phyloP scores from a whole-genome alignment of 768 basidiomycete genomes.

The Mycena vitilis region DNA sequence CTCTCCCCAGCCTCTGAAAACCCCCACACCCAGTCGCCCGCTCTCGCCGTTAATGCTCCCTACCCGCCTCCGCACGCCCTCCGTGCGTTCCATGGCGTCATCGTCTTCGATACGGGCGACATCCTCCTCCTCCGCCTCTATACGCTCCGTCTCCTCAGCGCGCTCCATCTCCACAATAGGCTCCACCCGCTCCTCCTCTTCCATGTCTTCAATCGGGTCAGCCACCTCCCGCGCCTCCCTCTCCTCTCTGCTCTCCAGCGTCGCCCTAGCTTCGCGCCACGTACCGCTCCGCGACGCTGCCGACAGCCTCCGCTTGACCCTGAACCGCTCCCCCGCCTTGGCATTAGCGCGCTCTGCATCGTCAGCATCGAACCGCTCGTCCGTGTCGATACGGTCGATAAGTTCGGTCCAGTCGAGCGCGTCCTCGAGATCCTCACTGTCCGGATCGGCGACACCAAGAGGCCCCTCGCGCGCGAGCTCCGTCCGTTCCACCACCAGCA shows the following conservation, averaged over 20 bases:
- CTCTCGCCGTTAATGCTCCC: no score
- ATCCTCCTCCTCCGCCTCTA: slow-evolving; percentile 10
- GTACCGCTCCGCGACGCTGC: slow-evolving; percentile 25
- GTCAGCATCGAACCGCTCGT: not conserved
- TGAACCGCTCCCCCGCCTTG: not conserved
- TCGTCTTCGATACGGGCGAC: not conserved
- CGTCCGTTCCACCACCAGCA: slow-evolving; percentile 1
- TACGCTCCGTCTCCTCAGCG: not conserved
- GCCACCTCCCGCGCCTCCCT: not conserved
- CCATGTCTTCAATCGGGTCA: slow-evolving; percentile 14
- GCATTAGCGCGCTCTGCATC: slow-evolving; percentile 23
- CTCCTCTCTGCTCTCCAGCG: slow-evolving; percentile 17
- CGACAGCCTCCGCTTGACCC: slow-evolving; percentile 23
- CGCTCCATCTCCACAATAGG: slow-evolving; percentile 16
- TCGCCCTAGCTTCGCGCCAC: slow-evolving; percentile 28
- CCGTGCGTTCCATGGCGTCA: slow-evolving; percentile 15
- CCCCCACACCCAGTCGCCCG: no score
- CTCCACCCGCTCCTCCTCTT: not conserved
- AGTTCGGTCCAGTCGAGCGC: not conserved
- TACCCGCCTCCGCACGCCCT: slow-evolving; percentile 15
- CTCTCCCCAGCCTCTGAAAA: no score
- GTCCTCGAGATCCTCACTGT: not conserved
- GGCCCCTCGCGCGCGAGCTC: slow-evolving; percentile 19
- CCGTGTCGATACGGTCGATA: no score
- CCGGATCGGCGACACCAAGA: not conserved